Evolutionary conservation across 2,329 filamentous ascomycete genomes (phyloP).

Genomic region (Penicillium sclerotigenum): DNA sequence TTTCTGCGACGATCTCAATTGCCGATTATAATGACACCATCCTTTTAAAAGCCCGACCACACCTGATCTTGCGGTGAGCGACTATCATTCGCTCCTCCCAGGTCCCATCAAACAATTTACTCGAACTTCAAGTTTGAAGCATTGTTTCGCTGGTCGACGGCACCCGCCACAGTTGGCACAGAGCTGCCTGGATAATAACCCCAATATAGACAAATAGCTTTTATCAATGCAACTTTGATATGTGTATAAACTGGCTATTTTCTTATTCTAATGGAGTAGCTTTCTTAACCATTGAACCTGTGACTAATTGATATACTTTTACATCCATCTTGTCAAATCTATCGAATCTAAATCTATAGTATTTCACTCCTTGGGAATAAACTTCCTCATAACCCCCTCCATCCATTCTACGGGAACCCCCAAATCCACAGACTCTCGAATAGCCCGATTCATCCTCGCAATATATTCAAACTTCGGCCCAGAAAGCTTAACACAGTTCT

Average conservation of each 20-base stretch:
- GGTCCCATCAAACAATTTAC: neutral
- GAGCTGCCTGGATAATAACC: conserved; percentile 12
- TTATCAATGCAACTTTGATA: conserved; percentile 4
- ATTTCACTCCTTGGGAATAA: conserved; percentile 28
- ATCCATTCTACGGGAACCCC: conserved; percentile 38
- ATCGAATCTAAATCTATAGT: neutral
- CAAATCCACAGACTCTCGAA: conserved; percentile 36
- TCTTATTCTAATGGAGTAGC: neutral
- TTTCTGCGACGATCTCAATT: conserved; percentile 10
- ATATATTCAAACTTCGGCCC: conserved; percentile 41
- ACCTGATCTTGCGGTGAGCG: conserved; percentile 7
- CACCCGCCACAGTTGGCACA: conserved; percentile 7
- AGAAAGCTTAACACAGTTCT: conserved; percentile 33
- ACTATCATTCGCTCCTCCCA: neutral
- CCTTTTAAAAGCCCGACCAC: neutral
- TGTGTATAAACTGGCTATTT: conserved; percentile 2
- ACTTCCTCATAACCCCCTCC: conserved; percentile 39
- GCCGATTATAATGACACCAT: conserved; percentile 12
- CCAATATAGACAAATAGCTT: conserved; percentile 20
- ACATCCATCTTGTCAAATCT: neutral
- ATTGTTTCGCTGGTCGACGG: conserved; percentile 10
- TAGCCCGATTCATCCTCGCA: conserved; percentile 43
- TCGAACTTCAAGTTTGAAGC: neutral
- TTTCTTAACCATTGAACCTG: neutral
- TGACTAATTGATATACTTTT: neutral